Percentiles rank a stretch among this genome's conserved stretches.
These are phyloP conservation scores for Saksenaea vasiformis DNA, from an alignment of 371 early-diverging fungal genomes.

Conservation along the genomic window DNA sequence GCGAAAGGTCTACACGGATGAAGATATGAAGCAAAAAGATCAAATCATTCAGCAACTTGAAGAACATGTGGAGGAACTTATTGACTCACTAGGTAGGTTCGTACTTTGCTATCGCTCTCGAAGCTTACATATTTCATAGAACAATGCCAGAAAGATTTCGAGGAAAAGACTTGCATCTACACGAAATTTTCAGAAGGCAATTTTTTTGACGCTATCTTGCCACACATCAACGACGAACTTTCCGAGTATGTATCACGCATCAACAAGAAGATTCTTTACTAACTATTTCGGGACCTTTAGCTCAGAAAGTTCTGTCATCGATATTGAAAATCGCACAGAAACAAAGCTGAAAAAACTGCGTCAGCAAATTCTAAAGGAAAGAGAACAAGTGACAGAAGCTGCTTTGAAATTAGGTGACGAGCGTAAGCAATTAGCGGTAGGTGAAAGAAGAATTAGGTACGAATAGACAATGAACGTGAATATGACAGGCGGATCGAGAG, in stretches of 20 bases:
- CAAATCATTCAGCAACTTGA: conserved; percentile 25
- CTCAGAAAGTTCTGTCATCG: conserved; percentile 33
- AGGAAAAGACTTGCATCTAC: conserved; percentile 34
- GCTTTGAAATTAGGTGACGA: conserved; percentile 42
- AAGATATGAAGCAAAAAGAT: conserved; percentile 35
- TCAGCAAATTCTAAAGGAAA: conserved; percentile 24
- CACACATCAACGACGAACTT: conserved; percentile 9
- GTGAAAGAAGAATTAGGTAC: not conserved
- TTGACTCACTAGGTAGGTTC: conserved; percentile 20
- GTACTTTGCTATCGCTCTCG: not conserved
- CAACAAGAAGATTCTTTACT: not conserved
- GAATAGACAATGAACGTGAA: not conserved
- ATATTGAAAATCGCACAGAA: conserved; percentile 13
- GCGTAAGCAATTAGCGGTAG: conserved; percentile 32
- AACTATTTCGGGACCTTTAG: conserved; percentile 2
- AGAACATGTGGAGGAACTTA: conserved; percentile 26
- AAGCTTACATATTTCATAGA: conserved; percentile 6
- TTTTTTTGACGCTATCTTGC: conserved; percentile 40
- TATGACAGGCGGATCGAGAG: conserved; percentile 37
- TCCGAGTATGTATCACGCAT: conserved; percentile 32
- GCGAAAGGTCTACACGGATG: conserved; percentile 27
- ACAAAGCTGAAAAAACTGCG: conserved; percentile 14
- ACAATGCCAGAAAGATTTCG: conserved; percentile 22
- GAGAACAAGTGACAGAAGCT: conserved; percentile 30
- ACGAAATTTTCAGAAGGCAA: conserved; percentile 38